A percentile compares a stretch with the other conserved stretches of the same genome.
These are phyloP conservation scores for Syzygium aromaticum DNA, from an alignment of 345 rosid genomes.

Conservation along the genomic window DNA sequence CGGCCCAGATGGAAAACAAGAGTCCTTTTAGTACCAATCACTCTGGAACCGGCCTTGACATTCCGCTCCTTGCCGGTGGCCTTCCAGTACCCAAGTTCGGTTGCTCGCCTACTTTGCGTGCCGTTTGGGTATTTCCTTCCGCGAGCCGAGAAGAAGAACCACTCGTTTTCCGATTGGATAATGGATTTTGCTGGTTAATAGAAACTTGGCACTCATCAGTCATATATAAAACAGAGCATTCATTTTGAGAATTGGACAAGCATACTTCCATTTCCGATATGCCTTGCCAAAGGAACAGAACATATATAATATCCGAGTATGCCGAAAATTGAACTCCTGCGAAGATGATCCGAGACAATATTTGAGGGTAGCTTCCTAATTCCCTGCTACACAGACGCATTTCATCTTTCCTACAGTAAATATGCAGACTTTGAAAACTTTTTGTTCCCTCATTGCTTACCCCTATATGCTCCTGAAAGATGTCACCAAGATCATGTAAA, in stretches of 20 bases:
- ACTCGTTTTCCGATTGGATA: slow-evolving; percentile 64
- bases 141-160: slow-evolving; percentile 83
- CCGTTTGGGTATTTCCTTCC: slow-evolving; percentile 92
- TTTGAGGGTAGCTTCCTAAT: not conserved
- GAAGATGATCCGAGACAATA: not conserved
- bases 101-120: slow-evolving; percentile 71
- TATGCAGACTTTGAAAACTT: not conserved
- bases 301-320: not conserved
- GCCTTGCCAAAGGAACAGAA: not conserved
- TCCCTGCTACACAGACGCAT: not conserved
- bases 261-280: not conserved
- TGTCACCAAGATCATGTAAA: too few species aligned
- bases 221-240: not conserved
- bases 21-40: slow-evolving; percentile 85
- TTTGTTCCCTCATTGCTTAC: too few species aligned
- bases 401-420: not conserved
- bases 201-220: not conserved
- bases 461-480: too few species aligned
- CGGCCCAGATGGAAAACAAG: slow-evolving; percentile 87
- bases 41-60: slow-evolving; percentile 44
- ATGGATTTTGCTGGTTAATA: slow-evolving; percentile 43
- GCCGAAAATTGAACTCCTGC: not conserved
- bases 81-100: slow-evolving; percentile 84
- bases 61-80: slow-evolving; percentile 86
- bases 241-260: not conserved